Base-by-base conservation (phyloP, 2,329 filamentous ascomycete genomes). In the Juglanconis oblonga region DNA sequence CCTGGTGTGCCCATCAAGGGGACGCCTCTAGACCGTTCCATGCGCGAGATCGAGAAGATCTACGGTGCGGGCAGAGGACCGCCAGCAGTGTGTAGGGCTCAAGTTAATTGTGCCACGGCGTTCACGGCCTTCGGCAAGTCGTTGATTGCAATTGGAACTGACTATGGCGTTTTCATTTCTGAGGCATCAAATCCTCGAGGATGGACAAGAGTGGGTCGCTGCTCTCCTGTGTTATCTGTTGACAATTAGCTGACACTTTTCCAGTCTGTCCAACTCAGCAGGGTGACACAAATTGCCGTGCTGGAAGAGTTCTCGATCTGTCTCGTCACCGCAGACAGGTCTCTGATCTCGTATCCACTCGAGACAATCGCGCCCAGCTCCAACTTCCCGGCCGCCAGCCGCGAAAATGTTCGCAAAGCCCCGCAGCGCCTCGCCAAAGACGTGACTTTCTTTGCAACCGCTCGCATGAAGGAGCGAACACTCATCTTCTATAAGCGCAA, bases 401-500 rank as follows among this genome's bases (percentile, higher is more conserved):
- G 86, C 65, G 91, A 96, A 71, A 94, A 87, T 48, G 81, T 87
- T 3, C 87, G 91, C 32, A 87, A 90, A 64, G 92, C 95, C n/a
- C 95, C 95, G 0, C 94, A 98, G 72, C 92, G 94, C 68, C 82
- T 99, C 38, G 90, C 89, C 65, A 91, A 95, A 71, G 95, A 99
- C 70, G 93, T 99, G 24, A 91, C 93, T 13, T 99, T 98, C 80
- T 99, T 99, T 73, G 91, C 92, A 14, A 95, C 92, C 1, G 95
- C 94, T 9, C 87, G 90, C 62, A 97, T 99, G 93, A 99, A 99
- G 79, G 95, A 99, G 63, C 87, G 95, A 7, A 93, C 90, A 65
- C 80, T 99, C 7, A 87, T 99, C 33, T 94, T 99, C 73, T 99
- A 98, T 83, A 98, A 98, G 78, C 96, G 96, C 72, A 91, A 92